Base-by-base conservation (phyloP, 768 basidiomycete genomes). In the Lactifluus piperatus region DNA sequence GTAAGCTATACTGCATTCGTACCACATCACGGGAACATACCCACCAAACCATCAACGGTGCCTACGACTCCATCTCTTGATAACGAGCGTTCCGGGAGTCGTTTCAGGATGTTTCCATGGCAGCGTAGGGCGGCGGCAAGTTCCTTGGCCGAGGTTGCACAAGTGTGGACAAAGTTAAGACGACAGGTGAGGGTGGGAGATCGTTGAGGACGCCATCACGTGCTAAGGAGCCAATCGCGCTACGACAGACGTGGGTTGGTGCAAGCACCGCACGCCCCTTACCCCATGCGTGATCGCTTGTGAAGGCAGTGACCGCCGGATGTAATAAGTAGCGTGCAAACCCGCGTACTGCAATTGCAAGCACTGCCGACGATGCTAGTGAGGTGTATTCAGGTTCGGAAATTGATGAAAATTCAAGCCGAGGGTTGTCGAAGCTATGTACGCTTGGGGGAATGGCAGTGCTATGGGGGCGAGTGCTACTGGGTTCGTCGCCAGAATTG, bases 301-400 rank as follows among this genome's bases (percentile, higher is more conserved):
- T 18, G 41, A 57, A 39, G 27, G 58, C 48, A 41, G 51, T 56
- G 50, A 57, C 49, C 8, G 57, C 55, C 8, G 50, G 34, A 34
- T 41, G 18, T 13, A 65, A 14, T n/a, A 65, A 26, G 1, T 29
- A 30, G 14, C 50, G 62, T 10, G 54, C 51, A 37, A 65, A 56
- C 32, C 26, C 55, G 20, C 64, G 62, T 26, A 60, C 51, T 5
- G 58, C 46, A n/a, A 65, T 51, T 20, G 50, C 52, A 5, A 65
- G 37, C 18, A 60, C 37, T 9, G 64, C 64, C 4, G 50, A 58
- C 10, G 63, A 48, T 3, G 54, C 57, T 1, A 62, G 32, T 5
- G 44, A 47, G 2, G 8, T 27, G 5, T 27, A 29, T 24, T 32
- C 26, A 9, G 36, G 18, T 22, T 34, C 60, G 50, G 50, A 26